These are phyloP conservation scores for Glarea lozoyensis DNA, from an alignment of 495 filamentous ascomycete species.

Conservation along the genomic window DNA sequence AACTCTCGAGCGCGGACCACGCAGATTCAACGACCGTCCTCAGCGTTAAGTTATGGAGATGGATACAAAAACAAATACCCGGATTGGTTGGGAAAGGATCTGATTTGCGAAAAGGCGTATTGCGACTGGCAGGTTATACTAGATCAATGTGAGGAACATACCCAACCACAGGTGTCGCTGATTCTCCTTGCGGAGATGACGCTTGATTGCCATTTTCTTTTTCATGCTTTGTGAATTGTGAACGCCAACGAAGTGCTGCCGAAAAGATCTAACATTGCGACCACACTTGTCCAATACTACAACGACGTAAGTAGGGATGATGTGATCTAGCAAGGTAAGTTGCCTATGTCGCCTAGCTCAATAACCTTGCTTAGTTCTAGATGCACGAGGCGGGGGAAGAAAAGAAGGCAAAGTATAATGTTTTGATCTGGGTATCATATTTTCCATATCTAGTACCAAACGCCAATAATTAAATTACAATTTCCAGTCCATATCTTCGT, in stretches of 20 bases:
- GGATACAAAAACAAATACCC: conserved; percentile 4
- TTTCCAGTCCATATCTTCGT: conserved; percentile 12
- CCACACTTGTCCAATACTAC: background rate
- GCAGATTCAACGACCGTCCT: conserved; percentile 28
- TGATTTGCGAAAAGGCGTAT: conserved; percentile 39
- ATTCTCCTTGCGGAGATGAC: conserved; percentile 65
- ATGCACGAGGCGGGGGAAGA: too few species aligned
- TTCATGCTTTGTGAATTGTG: background rate
- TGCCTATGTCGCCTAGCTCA: too few species aligned
- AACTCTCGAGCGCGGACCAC: conserved; percentile 62
- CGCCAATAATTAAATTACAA: conserved; percentile 9
- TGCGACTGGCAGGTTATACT: conserved; percentile 36
- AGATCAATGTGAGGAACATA: conserved; percentile 58
- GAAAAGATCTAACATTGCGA: too few species aligned
- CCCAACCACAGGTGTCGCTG: conserved; percentile 80
- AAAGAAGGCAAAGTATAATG: too few species aligned
- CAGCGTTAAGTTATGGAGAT: conserved; percentile 30
- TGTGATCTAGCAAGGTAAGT: background rate
- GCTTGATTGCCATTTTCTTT: conserved; percentile 78
- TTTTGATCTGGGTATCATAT: conserved; percentile 11
- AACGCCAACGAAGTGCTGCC: background rate
- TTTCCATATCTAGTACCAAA: conserved; percentile 1
- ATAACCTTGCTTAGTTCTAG: too few species aligned
- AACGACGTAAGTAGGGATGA: background rate
- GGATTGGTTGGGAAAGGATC: conserved; percentile 25